Evolutionary conservation across 2,329 filamentous ascomycete genomes (phyloP).

Genomic region (Blastomyces parvus): DNA sequence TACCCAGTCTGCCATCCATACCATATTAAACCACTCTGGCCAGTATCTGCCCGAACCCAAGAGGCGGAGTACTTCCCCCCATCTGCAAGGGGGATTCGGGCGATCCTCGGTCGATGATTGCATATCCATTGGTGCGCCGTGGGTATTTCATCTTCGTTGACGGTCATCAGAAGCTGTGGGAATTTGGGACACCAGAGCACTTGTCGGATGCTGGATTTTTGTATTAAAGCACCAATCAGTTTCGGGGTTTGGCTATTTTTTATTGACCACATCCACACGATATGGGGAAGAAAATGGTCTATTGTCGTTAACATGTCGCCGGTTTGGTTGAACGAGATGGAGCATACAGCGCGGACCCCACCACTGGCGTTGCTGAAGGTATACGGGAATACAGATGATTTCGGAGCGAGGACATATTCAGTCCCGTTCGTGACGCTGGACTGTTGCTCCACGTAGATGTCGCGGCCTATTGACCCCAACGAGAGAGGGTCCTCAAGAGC

Average conservation of each 20-base stretch:
- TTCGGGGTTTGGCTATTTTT: constrained; percentile 16
- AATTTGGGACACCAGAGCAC: constrained; percentile 33
- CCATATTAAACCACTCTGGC: constrained; percentile 13
- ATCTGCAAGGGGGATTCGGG: constrained; percentile 5
- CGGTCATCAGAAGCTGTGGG: constrained; percentile 32
- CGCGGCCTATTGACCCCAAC: constrained; percentile 24
- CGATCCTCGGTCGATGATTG: constrained; percentile 12
- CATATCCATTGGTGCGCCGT: constrained; percentile 23
- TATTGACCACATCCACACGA: constrained; percentile 39
- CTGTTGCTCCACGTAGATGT: constrained; percentile 28
- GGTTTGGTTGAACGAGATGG: constrained; percentile 33
- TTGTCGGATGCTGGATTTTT: constrained; percentile 34
- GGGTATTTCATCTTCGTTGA: constrained; percentile 26
- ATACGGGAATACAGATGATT: constrained; percentile 28
- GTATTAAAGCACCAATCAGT: constrained; percentile 32
- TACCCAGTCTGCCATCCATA: constrained; percentile 13
- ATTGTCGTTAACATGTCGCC: constrained; percentile 31
- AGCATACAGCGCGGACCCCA: constrained; percentile 28
- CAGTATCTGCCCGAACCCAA: constrained; percentile 11
- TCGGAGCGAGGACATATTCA: constrained; percentile 31
- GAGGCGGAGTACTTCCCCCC: constrained; percentile 11
- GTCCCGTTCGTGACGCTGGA: constrained; percentile 24
- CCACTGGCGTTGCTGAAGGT: constrained; percentile 23
- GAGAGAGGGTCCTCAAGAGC: constrained; percentile 27
- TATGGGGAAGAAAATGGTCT: constrained; percentile 33